Base-by-base conservation (phyloP, 306 rosid species). In the Acacia confusa region DNA sequence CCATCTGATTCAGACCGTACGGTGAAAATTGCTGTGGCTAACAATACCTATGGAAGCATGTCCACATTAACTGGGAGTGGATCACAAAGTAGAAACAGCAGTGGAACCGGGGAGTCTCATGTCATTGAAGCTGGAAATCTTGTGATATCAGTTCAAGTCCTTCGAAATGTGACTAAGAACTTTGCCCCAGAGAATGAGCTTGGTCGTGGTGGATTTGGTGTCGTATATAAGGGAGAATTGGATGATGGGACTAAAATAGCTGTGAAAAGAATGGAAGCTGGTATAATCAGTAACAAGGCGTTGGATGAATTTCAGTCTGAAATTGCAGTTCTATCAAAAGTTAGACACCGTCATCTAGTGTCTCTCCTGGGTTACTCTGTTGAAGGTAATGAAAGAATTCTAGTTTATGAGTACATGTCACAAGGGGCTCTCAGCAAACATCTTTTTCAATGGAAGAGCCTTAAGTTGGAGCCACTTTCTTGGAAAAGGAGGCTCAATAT, bases 141-240 rank as follows among this genome's bases (percentile, higher is more conserved):
- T 32, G 88, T 88, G 80, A 91, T 95, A 87, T 95, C 98, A 27
- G 94, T 95, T 77, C 99, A 95, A 78, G 97, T 93, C 76, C 91
- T 95, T 66, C 86, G 92, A 74, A 87, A 93, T 2, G 99, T 90
- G 83, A 95, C 99, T 13, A 91, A 89, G 70, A 93, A 92, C 88
- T 95, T 95, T 24, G 89, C 99, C 40, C 87, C 96, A 1, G 97
- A 93, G 86, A 95, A 95, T 75, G 99, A 95, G 87, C 93, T 95
- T 15, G 99, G 99, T 47, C 98, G 97, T 20, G 99, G 99, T 19
- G 99, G 99, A 64, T 95, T 93, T 60, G 99, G 99, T 52, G 98
- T 92, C 66, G 99, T 95, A 48, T 95, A 95, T 20, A 92, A 86
- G 87, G 99, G 99, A 82, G 98, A 93, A 82, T 76, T 95, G 89